These are phyloP conservation scores for Protomyces macrosporus DNA, from an alignment of 1,139 yeast genomes.

Conservation along the genomic window DNA sequence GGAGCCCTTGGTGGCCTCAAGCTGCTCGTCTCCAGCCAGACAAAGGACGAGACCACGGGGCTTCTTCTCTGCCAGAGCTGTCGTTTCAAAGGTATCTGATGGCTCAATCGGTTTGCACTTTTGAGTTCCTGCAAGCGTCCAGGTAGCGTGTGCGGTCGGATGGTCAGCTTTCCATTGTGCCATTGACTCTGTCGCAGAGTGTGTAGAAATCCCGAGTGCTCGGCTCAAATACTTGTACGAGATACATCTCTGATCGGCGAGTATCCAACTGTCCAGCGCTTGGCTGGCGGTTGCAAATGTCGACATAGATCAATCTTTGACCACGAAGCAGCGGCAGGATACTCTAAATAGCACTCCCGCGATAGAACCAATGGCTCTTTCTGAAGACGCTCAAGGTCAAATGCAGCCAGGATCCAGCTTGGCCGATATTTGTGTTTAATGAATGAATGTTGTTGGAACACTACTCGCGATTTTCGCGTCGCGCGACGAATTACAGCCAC, in stretches of 20 bases:
- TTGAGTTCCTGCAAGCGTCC: slow-evolving; percentile 31
- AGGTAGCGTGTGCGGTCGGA: slow-evolving; percentile 33
- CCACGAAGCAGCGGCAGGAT: too few species aligned
- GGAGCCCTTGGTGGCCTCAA: slow-evolving; percentile 27
- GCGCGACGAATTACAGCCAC: too few species aligned
- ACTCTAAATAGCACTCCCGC: too few species aligned
- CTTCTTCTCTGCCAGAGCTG: neutral
- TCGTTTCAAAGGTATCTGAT: neutral
- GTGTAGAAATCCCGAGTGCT: slow-evolving; percentile 32
- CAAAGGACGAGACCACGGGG: slow-evolving; percentile 7
- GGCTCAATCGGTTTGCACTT: neutral
- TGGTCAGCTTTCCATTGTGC: slow-evolving; percentile 29
- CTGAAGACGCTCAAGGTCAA: too few species aligned
- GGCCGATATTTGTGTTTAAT: too few species aligned
- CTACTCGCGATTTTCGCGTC: too few species aligned
- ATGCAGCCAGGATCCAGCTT: too few species aligned
- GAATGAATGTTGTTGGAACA: too few species aligned
- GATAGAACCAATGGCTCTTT: too few species aligned
- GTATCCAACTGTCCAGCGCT: slow-evolving; percentile 13
- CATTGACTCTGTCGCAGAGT: slow-evolving; percentile 34
- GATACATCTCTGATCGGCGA: slow-evolving; percentile 30
- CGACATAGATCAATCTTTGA: too few species aligned
- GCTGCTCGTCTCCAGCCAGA: slow-evolving; percentile 30
- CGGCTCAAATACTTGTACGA: slow-evolving; percentile 37
- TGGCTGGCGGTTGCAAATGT: neutral